Evolutionary conservation across 2,329 filamentous ascomycete species (phyloP), one percentile per base, ranked within the genome.

Genomic region (Pseudogymnoascus sp.): DNA sequence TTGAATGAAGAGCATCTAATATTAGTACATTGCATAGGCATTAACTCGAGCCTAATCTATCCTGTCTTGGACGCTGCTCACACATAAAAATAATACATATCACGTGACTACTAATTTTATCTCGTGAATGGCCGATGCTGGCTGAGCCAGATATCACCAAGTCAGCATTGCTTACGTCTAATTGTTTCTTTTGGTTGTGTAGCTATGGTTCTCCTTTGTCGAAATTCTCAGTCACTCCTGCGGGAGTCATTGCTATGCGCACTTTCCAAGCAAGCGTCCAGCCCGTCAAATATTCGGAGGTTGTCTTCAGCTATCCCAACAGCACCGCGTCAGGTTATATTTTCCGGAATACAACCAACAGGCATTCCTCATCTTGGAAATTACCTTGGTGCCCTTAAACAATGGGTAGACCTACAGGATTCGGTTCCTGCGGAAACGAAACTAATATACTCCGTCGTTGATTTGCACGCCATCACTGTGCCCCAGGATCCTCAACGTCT

Each of bases 311-410:
- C 28, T 20, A 20, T 54, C 28, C 47, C 25, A 22, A 37, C 57
- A 18, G 47, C 59, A 37, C 39, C 25, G 47, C 38, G 35, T 50
- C 70, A 79, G 61, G 79, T 88, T 63, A 84, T 97, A 69, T 97
- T 99, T 78, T 97, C 94, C 3, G 94, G 92, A 60, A 99, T 99
- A 68, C 94, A 99, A 74, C 94, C 94, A 16, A 99, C 94, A 0
- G 94, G 93, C 36, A 82, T 95, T 22, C 94, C 94, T 12, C 94
- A 99, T 73, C 77, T 99, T 30, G 94, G 94, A 61, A 99, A 99
- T 76, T 99, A 97, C 74, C 82, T 96, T 9, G 94, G 94, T 25
- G 94, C 94, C 14, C 77, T 99, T 61, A 84, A 85, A 58, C 86
- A 91, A 79, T 99, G 94, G 94, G 88, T 89, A 54, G 80, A 81